phyloP scores from a whole-genome alignment of 306 rosid species.

The Comarum palustre region DNA sequence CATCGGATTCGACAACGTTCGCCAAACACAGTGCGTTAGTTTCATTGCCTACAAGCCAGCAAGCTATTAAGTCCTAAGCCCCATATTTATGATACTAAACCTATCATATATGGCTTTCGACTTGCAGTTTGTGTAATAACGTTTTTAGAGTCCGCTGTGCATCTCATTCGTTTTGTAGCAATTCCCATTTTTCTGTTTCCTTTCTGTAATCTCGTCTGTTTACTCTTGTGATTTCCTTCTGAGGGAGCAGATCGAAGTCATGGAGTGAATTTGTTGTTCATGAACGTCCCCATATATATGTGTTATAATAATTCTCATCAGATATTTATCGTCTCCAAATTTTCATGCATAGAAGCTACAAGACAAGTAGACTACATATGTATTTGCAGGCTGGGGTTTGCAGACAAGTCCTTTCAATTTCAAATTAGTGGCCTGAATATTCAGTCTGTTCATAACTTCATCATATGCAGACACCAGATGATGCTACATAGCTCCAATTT shows the following conservation, averaged over 20 bases:
- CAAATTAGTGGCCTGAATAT: not conserved
- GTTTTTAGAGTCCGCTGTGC: not conserved
- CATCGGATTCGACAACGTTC: conserved; percentile 80
- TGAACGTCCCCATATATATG: not conserved
- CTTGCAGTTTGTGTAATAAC: not conserved
- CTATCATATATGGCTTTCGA: conserved; percentile 7
- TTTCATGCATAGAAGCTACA: not conserved
- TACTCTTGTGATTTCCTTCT: not conserved
- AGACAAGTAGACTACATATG: not conserved
- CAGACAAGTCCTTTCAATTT: not conserved
- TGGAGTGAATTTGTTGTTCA: conserved; percentile 12
- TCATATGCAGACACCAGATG: conserved; percentile 1
- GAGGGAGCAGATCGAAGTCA: not conserved
- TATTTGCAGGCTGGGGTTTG: not conserved
- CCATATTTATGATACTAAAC: not conserved
- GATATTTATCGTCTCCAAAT: not conserved
- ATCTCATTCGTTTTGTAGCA: not conserved
- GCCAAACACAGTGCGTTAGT: conserved; percentile 83
- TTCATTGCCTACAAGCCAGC: conserved; percentile 76
- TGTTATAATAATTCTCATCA: not conserved
- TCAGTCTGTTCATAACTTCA: not conserved
- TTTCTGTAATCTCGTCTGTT: not conserved
- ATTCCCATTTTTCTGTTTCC: not conserved
- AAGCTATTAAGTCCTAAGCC: not conserved
- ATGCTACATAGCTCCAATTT: not conserved